Percentiles rank a stretch among this genome's conserved stretches.
phyloP scores from a whole-genome alignment of 176 grass and related monocot species.

The Carex kokanica region DNA sequence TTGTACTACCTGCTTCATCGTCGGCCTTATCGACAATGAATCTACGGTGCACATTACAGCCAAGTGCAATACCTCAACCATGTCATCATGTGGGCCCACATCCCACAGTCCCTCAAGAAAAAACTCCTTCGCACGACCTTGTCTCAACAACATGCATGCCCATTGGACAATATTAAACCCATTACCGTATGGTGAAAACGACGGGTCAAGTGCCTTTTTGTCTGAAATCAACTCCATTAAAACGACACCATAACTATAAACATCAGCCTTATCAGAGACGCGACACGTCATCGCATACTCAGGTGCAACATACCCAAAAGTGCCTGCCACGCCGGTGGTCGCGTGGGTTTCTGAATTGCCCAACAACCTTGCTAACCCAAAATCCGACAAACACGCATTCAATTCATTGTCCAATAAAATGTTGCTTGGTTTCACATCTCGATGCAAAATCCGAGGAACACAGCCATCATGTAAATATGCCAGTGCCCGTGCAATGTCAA shows the following conservation, averaged over 20 bases:
- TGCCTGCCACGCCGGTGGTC: constrained; percentile 92
- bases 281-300: constrained; percentile 98
- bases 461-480: constrained; percentile 83
- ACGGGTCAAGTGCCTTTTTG: constrained; percentile 91
- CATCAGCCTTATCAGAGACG: constrained; percentile 95
- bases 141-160: constrained; percentile 83
- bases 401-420: constrained; percentile 82
- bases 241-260: constrained; percentile 94
- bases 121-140: constrained; percentile 78
- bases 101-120: constrained; percentile 89
- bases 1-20: constrained; percentile 90
- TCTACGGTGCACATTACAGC: constrained; percentile 87
- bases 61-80: constrained; percentile 85
- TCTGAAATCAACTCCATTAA: constrained; percentile 97
- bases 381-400: constrained; percentile 90
- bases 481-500: constrained; percentile 83
- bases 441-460: constrained; percentile 87
- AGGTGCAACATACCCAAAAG: constrained; percentile 96
- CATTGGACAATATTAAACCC: constrained; percentile 98
- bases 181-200: constrained; percentile 95
- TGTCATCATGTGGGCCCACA: constrained; percentile 72
- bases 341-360: constrained; percentile 98
- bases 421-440: constrained; percentile 92
- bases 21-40: constrained; percentile 68
- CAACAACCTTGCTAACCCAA: constrained; percentile 84